Evolutionary conservation across 2,329 filamentous ascomycete genomes (phyloP), one percentile per base, ranked within the genome.

Genomic region (Dactylellina cionopaga): DNA sequence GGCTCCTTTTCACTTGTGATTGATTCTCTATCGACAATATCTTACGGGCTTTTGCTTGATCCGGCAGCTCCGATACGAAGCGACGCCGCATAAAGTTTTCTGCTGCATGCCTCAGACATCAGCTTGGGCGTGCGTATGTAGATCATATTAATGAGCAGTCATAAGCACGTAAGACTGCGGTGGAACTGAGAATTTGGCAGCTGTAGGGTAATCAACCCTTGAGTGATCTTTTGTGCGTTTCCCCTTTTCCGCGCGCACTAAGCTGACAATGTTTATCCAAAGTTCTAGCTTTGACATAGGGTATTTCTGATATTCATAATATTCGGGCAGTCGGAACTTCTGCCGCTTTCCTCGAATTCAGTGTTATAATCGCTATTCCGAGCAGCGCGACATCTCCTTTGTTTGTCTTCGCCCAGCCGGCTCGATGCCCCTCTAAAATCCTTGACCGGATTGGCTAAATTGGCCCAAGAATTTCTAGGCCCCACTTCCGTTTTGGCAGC

Each of bases 1-100:
- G 64, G 41, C 64, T 60, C 55, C 64, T 62, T 69, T 63, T 54
- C 44, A n/a, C n/a, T n/a, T n/a, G n/a, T n/a, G n/a, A n/a, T n/a
- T n/a, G n/a, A 39, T 52, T 51, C 46, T 25, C 46, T 54, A 39
- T 44, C 13, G 43, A 47, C 31, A 13, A 52, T 54, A 25, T 29
- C 17, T n/a, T 46, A 9, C 44, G 25, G 19, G 47, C 19, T 55
- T 44, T 29, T 49, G 37, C 64, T 59, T 11, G 25, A 60, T 69
- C 46, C 15, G 37, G 64, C 25, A 59, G 51, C 39, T 69, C 37
- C 25, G 15, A 35, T 43, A 52, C 55, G 46, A 58, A 54, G 13
- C 11, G 24, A 27, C 27, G 51, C 46, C 54, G 55, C 64, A 69
- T 55, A 29, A 60, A 65, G 37, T 46, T 17, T 41, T 41, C 31